These are phyloP conservation scores for Saccharomyces jurei DNA, from an alignment of 805 yeast species.

Conservation along the genomic window DNA sequence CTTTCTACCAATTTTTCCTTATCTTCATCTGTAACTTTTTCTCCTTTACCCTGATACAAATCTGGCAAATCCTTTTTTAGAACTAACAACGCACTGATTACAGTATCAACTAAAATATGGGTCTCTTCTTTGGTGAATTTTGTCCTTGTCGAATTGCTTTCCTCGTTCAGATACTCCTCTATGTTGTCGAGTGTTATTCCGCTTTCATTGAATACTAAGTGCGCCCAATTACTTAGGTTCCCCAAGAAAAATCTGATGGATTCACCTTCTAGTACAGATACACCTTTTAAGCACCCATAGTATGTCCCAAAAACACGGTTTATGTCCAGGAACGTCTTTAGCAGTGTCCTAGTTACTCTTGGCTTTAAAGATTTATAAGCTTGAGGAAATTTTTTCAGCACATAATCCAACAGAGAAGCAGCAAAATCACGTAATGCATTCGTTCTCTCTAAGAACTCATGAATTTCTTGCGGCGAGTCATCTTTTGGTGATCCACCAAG, in stretches of 20 bases:
- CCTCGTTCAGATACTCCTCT: constrained; percentile 7
- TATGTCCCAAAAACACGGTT: constrained; percentile 81
- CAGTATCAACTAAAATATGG: constrained; percentile 39
- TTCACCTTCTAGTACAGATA: constrained; percentile 77
- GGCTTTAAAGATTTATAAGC: constrained; percentile 86
- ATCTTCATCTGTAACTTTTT: constrained; percentile 32
- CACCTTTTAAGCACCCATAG: constrained; percentile 83
- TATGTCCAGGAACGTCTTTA: constrained; percentile 83
- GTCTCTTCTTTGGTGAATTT: constrained; percentile 39
- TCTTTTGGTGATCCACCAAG: constrained; percentile 49
- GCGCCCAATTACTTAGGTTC: constrained; percentile 74
- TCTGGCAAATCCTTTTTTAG: constrained; percentile 34
- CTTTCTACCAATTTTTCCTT: constrained; percentile 42
- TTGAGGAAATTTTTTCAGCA: constrained; percentile 72
- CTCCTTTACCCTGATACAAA: constrained; percentile 30
- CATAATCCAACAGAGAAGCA: constrained; percentile 69
- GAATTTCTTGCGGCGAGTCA: constrained; percentile 14
- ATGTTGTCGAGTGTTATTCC: constrained; percentile 16
- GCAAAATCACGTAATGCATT: constrained; percentile 80
- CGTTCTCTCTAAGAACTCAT: constrained; percentile 33
- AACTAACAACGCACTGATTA: constrained; percentile 47
- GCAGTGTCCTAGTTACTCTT: constrained; percentile 83
- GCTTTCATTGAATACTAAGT: constrained; percentile 41
- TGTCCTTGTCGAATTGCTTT: constrained; percentile 10
- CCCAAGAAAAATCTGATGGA: constrained; percentile 81